Evolutionary conservation across 805 yeast species (phyloP), one percentile per base, ranked within the genome.

Genomic region (Kazachstania martiniae): DNA sequence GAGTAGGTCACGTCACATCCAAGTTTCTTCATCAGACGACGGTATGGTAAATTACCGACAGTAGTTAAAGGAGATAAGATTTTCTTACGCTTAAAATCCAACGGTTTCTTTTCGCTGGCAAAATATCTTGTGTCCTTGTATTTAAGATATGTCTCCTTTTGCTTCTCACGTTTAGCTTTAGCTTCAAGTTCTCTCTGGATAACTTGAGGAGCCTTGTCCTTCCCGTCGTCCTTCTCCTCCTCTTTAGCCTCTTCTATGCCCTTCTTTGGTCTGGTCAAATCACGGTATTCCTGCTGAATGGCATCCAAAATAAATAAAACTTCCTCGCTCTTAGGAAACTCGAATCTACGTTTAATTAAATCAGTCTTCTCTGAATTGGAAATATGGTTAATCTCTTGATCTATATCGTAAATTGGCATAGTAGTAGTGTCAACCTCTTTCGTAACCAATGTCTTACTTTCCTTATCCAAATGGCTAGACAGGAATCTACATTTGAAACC

Each of bases 11-110:
- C 70, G 47, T 91, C 96, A 9, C 94, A 94, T 12, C 96, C 96
- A 21, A 85, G 58, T 1, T 78, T 68, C 48, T 77, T 80, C 95
- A 91, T 87, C 38, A 91, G 66, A 46, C 97, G 70, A 57, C 99
- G 78, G 61, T 74, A 91, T 12, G 99, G 98, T 47, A 91, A 66
- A 58, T 91, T 91, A 15, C 99, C 99, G 5, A 91, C 98, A 0
- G 99, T 91, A 21, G 99, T 93, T 40, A 91, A 68, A 2, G 99
- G 99, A 2, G 96, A 84, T 6, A 91, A 77, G 38, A 91, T 85
- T 58, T 86, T 86, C 42, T 89, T 89, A 28, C 73, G 64, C 22
- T 63, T 61, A 32, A 82, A 67, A 49, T 86, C 63, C 29, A 91
- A 51, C 35, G 60, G 67, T 55, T 79, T 82, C 72, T 91, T 91